These are phyloP conservation scores for Paraconiothyrium brasiliense DNA, from an alignment of 2,329 filamentous ascomycete genomes.

Conservation along the genomic window DNA sequence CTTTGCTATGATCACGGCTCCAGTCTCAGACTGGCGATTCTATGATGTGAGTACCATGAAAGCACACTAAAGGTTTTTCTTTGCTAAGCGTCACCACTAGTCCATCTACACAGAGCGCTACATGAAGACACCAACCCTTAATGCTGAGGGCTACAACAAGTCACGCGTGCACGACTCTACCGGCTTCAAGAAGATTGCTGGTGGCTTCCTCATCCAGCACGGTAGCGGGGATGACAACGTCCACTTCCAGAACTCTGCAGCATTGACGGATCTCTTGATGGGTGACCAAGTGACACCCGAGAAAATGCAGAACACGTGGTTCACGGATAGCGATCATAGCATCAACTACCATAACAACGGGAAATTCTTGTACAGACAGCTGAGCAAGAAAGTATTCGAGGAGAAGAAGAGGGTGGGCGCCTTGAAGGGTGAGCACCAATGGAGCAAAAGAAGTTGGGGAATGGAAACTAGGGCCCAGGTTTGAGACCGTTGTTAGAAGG, in stretches of 20 bases:
- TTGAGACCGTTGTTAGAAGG: background rate
- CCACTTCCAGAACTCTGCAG: slow-evolving; percentile 73
- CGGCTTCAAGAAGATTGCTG: slow-evolving; percentile 70
- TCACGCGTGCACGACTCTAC: slow-evolving; percentile 66
- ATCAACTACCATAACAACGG: slow-evolving; percentile 67
- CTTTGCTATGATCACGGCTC: slow-evolving; percentile 70
- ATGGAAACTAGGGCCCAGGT: slow-evolving; percentile 16
- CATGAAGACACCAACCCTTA: slow-evolving; percentile 70
- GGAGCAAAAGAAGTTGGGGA: slow-evolving; percentile 50
- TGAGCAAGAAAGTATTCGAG: slow-evolving; percentile 68
- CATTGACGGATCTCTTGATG: slow-evolving; percentile 69
- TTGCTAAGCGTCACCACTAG: slow-evolving; percentile 13
- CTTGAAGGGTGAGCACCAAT: slow-evolving; percentile 55
- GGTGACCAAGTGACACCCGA: slow-evolving; percentile 66
- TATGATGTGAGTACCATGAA: slow-evolving; percentile 60
- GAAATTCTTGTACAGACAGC: slow-evolving; percentile 68
- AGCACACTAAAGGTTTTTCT: background rate
- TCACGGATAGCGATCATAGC: slow-evolving; percentile 71
- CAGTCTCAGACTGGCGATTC: slow-evolving; percentile 74
- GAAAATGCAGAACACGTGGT: slow-evolving; percentile 71
- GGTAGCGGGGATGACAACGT: slow-evolving; percentile 77
- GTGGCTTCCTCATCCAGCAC: slow-evolving; percentile 70
- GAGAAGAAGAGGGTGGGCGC: slow-evolving; percentile 64
- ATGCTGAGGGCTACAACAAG: slow-evolving; percentile 68
- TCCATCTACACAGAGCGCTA: slow-evolving; percentile 77